A percentile compares a stretch with the other conserved stretches of the same genome.
phyloP scores from a whole-genome alignment of 139 green algal genomes.

The Tetratostichococcus sp. region DNA sequence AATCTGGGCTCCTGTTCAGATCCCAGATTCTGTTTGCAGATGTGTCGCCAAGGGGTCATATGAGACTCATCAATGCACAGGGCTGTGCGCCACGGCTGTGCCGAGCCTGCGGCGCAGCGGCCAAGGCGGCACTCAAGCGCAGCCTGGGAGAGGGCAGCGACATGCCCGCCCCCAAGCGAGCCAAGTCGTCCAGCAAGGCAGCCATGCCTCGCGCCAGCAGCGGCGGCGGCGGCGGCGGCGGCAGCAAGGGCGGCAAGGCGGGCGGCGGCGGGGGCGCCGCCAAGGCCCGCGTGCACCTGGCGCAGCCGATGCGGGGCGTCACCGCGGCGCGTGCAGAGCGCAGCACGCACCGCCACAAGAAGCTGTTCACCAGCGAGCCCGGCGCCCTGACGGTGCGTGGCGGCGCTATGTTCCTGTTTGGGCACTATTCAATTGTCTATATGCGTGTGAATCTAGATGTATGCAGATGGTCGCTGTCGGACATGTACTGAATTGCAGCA shows the following conservation, averaged over 20 bases:
- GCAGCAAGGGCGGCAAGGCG: neutral
- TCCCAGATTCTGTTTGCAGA: too few species aligned
- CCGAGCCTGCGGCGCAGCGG: neutral
- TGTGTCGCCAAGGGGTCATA: too few species aligned
- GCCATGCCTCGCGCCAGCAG: neutral
- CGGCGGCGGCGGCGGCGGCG: neutral
- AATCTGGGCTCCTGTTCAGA: too few species aligned
- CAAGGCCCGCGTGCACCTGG: slow-evolving; percentile 24
- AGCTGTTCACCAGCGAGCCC: slow-evolving; percentile 55
- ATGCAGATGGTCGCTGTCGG: too few species aligned
- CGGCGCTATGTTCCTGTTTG: too few species aligned
- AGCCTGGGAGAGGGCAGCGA: neutral
- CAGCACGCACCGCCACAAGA: slow-evolving; percentile 65
- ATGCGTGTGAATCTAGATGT: too few species aligned
- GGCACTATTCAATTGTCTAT: too few species aligned
- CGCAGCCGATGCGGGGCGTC: slow-evolving; percentile 6
- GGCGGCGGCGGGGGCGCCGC: neutral
- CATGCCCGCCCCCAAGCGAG: neutral
- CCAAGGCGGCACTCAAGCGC: neutral
- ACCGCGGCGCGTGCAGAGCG: slow-evolving; percentile 20
- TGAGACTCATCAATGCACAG: too few species aligned
- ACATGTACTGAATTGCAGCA: too few species aligned
- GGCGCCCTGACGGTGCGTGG: slow-evolving; percentile 33
- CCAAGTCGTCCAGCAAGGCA: neutral
- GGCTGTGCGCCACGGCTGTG: neutral